A percentile compares a stretch with the other conserved stretches of the same genome.
These are phyloP conservation scores for Aegilops speltoides DNA, from an alignment of 176 grass and related monocot species.

Conservation along the genomic window DNA sequence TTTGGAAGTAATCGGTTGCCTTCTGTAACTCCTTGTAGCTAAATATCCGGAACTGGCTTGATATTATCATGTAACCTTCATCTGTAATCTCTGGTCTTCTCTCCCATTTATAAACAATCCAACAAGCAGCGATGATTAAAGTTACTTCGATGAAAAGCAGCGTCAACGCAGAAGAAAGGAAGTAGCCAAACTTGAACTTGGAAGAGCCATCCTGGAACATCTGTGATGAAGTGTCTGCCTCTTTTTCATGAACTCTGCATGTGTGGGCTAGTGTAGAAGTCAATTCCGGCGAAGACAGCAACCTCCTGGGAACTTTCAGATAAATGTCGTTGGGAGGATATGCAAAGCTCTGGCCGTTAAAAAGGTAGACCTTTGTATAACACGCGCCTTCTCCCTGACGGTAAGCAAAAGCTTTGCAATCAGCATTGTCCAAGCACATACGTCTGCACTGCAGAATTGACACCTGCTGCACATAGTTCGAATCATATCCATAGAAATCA, in stretches of 20 bases:
- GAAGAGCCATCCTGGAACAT: neutral
- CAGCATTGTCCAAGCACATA: constrained; percentile 14
- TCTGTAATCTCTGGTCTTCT: constrained; percentile 15
- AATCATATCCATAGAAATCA: constrained; percentile 62
- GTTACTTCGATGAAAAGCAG: constrained; percentile 43
- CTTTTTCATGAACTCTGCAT: constrained; percentile 31
- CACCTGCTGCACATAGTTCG: accelerated
- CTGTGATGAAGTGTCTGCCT: neutral
- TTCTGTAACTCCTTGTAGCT: constrained; percentile 60
- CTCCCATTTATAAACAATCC: constrained; percentile 35
- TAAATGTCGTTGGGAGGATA: constrained; percentile 26
- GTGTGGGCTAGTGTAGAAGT: neutral
- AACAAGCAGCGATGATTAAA: constrained; percentile 36
- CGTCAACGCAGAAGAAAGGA: constrained; percentile 43
- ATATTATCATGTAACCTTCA: constrained; percentile 27
- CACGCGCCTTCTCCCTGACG: constrained; percentile 25
- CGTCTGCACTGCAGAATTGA: neutral
- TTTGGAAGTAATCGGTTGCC: constrained; percentile 41
- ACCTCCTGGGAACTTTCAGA: constrained; percentile 35
- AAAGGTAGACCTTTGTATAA: constrained; percentile 39
- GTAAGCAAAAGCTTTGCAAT: constrained; percentile 55
- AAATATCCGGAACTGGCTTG: constrained; percentile 50
- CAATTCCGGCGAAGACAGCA: neutral
- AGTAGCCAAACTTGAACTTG: constrained; percentile 43
- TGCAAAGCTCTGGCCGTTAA: constrained; percentile 45